Evolutionary conservation across 2,329 filamentous ascomycete genomes (phyloP).

Genomic region (Sphaerulina populicola): DNA sequence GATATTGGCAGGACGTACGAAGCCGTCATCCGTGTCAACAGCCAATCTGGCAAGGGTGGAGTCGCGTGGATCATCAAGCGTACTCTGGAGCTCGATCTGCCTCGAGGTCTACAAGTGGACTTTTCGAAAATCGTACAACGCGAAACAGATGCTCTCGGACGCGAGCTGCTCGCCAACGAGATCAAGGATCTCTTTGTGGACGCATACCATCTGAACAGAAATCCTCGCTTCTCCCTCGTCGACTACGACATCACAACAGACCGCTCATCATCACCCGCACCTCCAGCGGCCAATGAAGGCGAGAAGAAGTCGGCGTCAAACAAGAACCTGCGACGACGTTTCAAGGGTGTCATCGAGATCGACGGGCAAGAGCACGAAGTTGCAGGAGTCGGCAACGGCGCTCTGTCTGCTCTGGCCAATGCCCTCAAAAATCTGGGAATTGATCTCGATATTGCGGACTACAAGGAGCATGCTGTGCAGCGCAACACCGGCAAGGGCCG

Average conservation of each 20-base stretch:
- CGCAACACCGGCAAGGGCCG: slow-evolving; percentile 41
- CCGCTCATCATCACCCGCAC: slow-evolving; percentile 65
- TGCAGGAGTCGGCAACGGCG: slow-evolving; percentile 75
- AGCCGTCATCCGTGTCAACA: slow-evolving; percentile 95
- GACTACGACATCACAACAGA: slow-evolving; percentile 89
- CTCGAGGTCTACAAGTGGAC: slow-evolving; percentile 81
- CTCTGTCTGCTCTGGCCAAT: slow-evolving; percentile 78
- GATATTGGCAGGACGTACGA: slow-evolving; percentile 97
- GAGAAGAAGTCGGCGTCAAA: slow-evolving; percentile 55
- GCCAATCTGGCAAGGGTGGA: slow-evolving; percentile 88
- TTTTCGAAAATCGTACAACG: slow-evolving; percentile 83
- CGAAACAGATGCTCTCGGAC: slow-evolving; percentile 67
- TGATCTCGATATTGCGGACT: slow-evolving; percentile 82
- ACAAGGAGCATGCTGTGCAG: slow-evolving; percentile 85
- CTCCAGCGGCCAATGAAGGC: slow-evolving; percentile 38
- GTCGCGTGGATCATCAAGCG: slow-evolving; percentile 89
- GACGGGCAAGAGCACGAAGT: slow-evolving; percentile 73
- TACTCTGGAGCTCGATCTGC: slow-evolving; percentile 82
- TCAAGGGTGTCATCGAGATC: slow-evolving; percentile 75
- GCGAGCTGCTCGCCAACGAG: slow-evolving; percentile 75
- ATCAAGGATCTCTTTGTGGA: slow-evolving; percentile 82
- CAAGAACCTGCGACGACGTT: slow-evolving; percentile 68
- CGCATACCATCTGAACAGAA: slow-evolving; percentile 74
- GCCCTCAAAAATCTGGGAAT: slow-evolving; percentile 72
- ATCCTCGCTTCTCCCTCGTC: slow-evolving; percentile 75